Conservation (phyloP, 345 rosid species). For the Lepidium didymum region DNA sequence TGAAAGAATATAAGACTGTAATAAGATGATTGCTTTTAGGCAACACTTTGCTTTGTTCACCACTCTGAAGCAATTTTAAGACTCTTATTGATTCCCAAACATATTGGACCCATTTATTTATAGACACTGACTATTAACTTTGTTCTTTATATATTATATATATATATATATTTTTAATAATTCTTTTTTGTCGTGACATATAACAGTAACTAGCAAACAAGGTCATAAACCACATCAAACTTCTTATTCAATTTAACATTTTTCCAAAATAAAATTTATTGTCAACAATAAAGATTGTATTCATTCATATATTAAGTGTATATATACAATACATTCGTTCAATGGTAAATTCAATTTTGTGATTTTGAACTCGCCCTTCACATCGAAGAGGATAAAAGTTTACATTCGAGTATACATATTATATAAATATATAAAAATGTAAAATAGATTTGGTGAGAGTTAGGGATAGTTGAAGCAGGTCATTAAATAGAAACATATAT, state of each 20-base stretch:
- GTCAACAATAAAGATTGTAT: background rate
- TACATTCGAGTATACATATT: background rate
- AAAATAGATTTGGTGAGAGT: slow-evolving; percentile 15
- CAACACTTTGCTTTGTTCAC: slow-evolving; percentile 31
- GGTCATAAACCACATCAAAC: background rate
- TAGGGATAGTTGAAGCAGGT: slow-evolving; percentile 26
- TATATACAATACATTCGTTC: background rate
- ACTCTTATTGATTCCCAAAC: slow-evolving; percentile 36
- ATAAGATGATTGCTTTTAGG: slow-evolving; percentile 28
- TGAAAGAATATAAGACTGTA: slow-evolving; percentile 14
- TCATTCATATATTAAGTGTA: too few relatives aligned
- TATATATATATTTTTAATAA: too few relatives aligned
- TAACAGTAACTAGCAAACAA: slow-evolving; percentile 9
- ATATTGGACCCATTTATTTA: slow-evolving; percentile 24
- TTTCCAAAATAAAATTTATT: background rate
- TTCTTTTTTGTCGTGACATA: background rate
- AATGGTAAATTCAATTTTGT: background rate
- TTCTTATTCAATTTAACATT: slow-evolving; percentile 1
- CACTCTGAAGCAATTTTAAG: slow-evolving; percentile 23
- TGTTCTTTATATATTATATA: background rate
- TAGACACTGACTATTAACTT: slow-evolving; percentile 11
- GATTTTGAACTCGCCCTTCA: background rate
- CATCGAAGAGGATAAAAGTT: background rate
- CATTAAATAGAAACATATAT: slow-evolving; percentile 22
- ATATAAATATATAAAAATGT: too few relatives aligned